A percentile compares a stretch with the other conserved stretches of the same genome.
Conservation (phyloP, 2,329 filamentous ascomycete genomes). For the Colletotrichum zoysiae region DNA sequence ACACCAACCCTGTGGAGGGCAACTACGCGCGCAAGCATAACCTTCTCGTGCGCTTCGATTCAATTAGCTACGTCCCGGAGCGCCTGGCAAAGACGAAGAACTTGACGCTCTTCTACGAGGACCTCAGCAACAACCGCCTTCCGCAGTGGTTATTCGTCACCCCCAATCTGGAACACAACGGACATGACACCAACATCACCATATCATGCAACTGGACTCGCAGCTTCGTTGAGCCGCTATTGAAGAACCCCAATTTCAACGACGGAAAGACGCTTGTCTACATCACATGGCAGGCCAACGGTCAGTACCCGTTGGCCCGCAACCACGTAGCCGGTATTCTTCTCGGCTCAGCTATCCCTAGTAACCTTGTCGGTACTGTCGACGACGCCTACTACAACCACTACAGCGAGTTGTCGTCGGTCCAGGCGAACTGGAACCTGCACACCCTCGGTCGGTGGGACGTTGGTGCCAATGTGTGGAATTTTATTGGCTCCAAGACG, state of each 20-base stretch:
- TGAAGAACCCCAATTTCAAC: constrained; percentile 65
- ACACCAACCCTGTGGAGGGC: constrained; percentile 16
- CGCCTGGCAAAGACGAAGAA: constrained; percentile 3
- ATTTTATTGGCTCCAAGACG: constrained; percentile 70
- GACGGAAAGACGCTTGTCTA: constrained; percentile 66
- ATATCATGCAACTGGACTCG: constrained; percentile 63
- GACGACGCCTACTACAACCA: constrained; percentile 80
- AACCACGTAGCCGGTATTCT: constrained; percentile 80
- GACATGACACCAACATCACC: constrained; percentile 33
- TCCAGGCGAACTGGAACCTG: constrained; percentile 57
- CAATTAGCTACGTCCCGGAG: neutral
- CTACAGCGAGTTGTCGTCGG: constrained; percentile 73
- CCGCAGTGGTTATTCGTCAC: constrained; percentile 28
- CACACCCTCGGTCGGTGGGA: constrained; percentile 78
- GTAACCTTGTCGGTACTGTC: constrained; percentile 72
- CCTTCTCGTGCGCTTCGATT: constrained; percentile 26
- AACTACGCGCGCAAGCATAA: constrained; percentile 31
- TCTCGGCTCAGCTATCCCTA: constrained; percentile 79
- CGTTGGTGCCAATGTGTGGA: constrained; percentile 78
- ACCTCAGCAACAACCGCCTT: constrained; percentile 15
- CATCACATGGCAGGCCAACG: constrained; percentile 84
- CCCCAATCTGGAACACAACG: constrained; percentile 29
- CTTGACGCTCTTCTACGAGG: constrained; percentile 15
- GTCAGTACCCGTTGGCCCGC: constrained; percentile 69
- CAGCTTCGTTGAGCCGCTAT: constrained; percentile 65